Percentiles rank a stretch among this genome's conserved stretches.
Conservation (phyloP, 768 basidiomycete genomes). For the Xerocomellus amylosporus region DNA sequence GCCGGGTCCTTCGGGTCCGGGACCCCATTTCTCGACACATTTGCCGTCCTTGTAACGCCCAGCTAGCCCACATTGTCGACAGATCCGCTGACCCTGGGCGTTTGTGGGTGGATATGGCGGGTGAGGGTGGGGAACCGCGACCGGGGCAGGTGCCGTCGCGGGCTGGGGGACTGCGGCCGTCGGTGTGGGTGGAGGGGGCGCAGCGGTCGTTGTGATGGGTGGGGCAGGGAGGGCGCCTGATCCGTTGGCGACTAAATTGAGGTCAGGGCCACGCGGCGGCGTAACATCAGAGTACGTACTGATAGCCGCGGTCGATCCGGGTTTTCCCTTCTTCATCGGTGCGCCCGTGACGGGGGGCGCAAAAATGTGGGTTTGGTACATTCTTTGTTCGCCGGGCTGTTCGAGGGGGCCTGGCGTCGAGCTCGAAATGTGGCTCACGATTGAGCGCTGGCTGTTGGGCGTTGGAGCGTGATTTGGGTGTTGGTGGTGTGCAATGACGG, state of each 20-base stretch:
- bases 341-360: slow-evolving; percentile 72
- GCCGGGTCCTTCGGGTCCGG: slow-evolving; percentile 78
- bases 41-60: slow-evolving; percentile 83
- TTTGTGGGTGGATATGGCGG: slow-evolving; percentile 38
- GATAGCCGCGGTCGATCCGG: slow-evolving; percentile 19
- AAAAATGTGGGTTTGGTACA: slow-evolving; percentile 67
- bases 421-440: slow-evolving; percentile 20
- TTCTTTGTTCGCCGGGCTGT: slow-evolving; percentile 38
- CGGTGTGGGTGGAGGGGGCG: slow-evolving; percentile 18
- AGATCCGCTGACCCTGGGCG: slow-evolving; percentile 67
- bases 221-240: slow-evolving; percentile 17
- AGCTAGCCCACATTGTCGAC: slow-evolving; percentile 68
- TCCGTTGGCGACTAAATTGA: slow-evolving; percentile 19
- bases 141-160: background rate
- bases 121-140: slow-evolving; percentile 10
- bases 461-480: slow-evolving; percentile 25
- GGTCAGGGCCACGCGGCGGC: slow-evolving; percentile 13
- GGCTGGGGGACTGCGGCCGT: slow-evolving; percentile 9
- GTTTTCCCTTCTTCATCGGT: slow-evolving; percentile 65
- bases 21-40: slow-evolving; percentile 87
- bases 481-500: slow-evolving; percentile 32
- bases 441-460: slow-evolving; percentile 15
- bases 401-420: slow-evolving; percentile 29
- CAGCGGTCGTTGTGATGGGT: slow-evolving; percentile 6
- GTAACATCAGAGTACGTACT: slow-evolving; percentile 17